Conservation (phyloP, 768 basidiomycete species). For the Sporobolomyces roseus region DNA sequence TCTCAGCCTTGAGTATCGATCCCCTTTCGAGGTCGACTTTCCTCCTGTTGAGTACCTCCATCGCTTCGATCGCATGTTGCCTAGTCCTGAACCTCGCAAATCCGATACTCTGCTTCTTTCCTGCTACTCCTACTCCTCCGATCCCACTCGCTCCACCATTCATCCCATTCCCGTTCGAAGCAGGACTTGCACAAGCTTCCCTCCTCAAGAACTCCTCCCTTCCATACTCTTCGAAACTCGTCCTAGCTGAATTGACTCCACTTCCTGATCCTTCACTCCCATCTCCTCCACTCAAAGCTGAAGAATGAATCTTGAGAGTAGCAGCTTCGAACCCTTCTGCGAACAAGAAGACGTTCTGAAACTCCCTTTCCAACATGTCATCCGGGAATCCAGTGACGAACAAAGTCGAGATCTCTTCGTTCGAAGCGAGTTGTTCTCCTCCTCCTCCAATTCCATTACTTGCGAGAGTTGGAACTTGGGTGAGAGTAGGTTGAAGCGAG, state of each 20-base stretch:
- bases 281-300: neutral
- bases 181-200: too few relatives aligned
- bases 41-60: slow-evolving; percentile 81
- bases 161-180: neutral
- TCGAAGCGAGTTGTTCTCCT: neutral
- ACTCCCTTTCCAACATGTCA: slow-evolving; percentile 99
- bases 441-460: neutral
- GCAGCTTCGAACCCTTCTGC: slow-evolving; percentile 93
- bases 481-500: neutral
- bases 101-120: slow-evolving; percentile 88
- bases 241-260: neutral
- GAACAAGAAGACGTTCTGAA: slow-evolving; percentile 99
- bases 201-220: neutral
- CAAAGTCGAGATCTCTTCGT: slow-evolving; percentile 43
- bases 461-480: neutral
- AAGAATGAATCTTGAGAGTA: slow-evolving; percentile 81
- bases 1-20: slow-evolving; percentile 90
- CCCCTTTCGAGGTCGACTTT: slow-evolving; percentile 91
- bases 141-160: too few relatives aligned
- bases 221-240: slow-evolving; percentile 1
- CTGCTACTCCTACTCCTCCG: neutral
- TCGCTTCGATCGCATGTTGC: slow-evolving; percentile 77
- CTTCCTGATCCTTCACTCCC: neutral
- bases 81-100: slow-evolving; percentile 92
- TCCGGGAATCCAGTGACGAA: slow-evolving; percentile 99